A percentile compares a stretch with the other conserved stretches of the same genome.
These are phyloP conservation scores for Carex pumila DNA, from an alignment of 176 grass and related monocot species.

Conservation along the genomic window DNA sequence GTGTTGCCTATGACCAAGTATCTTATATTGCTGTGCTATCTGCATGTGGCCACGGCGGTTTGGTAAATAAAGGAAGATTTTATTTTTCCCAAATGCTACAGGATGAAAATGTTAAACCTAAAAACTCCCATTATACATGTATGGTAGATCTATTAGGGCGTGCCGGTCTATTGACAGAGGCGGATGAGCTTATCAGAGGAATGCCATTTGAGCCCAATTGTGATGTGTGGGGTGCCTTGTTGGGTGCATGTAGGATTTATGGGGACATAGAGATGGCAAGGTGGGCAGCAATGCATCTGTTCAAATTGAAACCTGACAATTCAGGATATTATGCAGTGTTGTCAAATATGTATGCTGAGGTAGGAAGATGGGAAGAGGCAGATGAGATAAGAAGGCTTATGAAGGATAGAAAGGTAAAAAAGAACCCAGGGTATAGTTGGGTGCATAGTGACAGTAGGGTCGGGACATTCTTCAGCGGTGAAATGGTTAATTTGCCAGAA, in stretches of 20 bases:
- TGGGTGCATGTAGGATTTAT: conserved; percentile 79
- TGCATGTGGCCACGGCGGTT: conserved; percentile 73
- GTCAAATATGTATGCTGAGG: conserved; percentile 78
- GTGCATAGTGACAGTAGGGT: conserved; percentile 48
- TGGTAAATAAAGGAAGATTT: conserved; percentile 65
- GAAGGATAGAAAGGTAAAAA: conserved; percentile 74
- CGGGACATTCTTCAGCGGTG: conserved; percentile 38
- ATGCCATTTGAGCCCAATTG: conserved; percentile 78
- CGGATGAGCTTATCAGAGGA: conserved; percentile 48
- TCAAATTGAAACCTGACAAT: conserved; percentile 65
- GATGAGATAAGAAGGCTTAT: conserved; percentile 57
- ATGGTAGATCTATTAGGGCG: conserved; percentile 89
- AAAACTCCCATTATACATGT: conserved; percentile 83
- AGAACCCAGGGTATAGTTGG: conserved; percentile 83
- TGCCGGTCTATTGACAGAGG: conserved; percentile 53
- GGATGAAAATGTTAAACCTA: conserved; percentile 45
- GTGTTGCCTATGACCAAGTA: conserved; percentile 65
- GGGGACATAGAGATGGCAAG: conserved; percentile 60
- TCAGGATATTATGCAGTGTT: conserved; percentile 76
- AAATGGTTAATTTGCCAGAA: conserved; percentile 15
- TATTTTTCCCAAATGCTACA: conserved; percentile 71
- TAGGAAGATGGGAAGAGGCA: conserved; percentile 68
- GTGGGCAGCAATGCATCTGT: conserved; percentile 72
- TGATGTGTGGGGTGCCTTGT: conserved; percentile 81
- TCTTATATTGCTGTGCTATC: conserved; percentile 79